Evolutionary conservation across 2,329 filamentous ascomycete genomes (phyloP), one percentile per base, ranked within the genome.

Genomic region (Westerdykella ornata): DNA sequence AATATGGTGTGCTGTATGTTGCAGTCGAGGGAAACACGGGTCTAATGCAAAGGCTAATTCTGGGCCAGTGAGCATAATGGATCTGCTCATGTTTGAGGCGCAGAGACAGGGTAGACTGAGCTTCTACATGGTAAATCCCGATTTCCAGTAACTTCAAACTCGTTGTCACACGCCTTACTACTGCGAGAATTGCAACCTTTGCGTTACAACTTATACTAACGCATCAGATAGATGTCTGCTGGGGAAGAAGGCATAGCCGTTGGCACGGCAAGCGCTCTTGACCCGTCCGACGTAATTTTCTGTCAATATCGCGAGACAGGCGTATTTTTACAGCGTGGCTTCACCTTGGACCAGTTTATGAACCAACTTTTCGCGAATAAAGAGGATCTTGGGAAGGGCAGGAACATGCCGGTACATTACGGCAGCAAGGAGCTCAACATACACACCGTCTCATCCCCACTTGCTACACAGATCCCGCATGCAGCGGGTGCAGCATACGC

Each of bases 371-470:
- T 97, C 68, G 81, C 89, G 15, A 97, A 95, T 60, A 77, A 72
- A 41, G 78, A 87, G 48, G 92, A 98, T 55, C 67, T 74, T 1
- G 89, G 90, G 1, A 77, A 75, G 45, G 92, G 89, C 1, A 80
- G 90, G 48, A 97, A 95, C 58, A 98, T 98, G 92, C 92, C 92
- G 1, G 86, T 97, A 12, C 92, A 98, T 68, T 98, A 97, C 59
- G 89, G 89, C 35, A 88, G 84, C 64, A 79, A 75, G 43, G 81
- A 86, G 49, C 72, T 94, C 43, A 88, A 95, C 54, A 88, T 95
- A 58, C 86, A 94, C 65, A 89, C 88, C 4, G 85, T 95, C 38
- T 86, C 85, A 28, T 94, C 86, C 1, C 82, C 89, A 0, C 69
- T 95, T 13, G 88, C 87, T 14, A 95, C 88, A 0, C 88, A 95